Evolutionary conservation across 495 filamentous ascomycete species (phyloP), one percentile per base, ranked within the genome.

Genomic region (Baudoinia panamericana): DNA sequence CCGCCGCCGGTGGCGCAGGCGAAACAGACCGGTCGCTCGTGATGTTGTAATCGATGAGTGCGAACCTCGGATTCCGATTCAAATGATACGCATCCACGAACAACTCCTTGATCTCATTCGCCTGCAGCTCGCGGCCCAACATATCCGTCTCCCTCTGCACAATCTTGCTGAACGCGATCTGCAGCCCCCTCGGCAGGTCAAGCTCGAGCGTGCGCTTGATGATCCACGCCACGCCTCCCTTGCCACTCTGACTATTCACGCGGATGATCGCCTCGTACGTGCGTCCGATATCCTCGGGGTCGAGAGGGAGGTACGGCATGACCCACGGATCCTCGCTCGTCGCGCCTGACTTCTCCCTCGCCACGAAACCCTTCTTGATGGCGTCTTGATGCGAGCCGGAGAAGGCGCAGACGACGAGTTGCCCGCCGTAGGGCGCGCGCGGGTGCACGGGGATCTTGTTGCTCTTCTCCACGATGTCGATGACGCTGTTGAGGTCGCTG

Each of bases 221-320:
- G 50, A 95, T 78, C 85, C 84, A 96, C 28, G 90, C 88, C 43
- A 84, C 80, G 49, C 90, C 90, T 39, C 87, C 90, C 64, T 97
- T 97, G 39, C 90, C 90, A 45, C 76, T 83, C 57, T 97, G 90
- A 17, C 82, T 88, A 63, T 96, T 97, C 69, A 96, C 90, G 22
- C 88, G 82, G 59, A 97, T 97, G 58, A 95, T 81, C 28, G 88
- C 88, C 63, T 95, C 87, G 69, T 95, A 95, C 21, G 80, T 95
- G 9, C 88, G 76, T 18, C 90, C 90, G 39, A 96, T 94, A 63
- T 95, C 87, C 50, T 81, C 70, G 2, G 87, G 88, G 54, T 95
- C 88, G 32, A 96, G 71, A 13, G 90, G 90, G 23, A 97, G 80
- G 57, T 95, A 97, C 2, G 88, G 90, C 32, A 97, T 70, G 33